These are phyloP conservation scores for Paragyromitra xinjiangensis DNA, from an alignment of 495 filamentous ascomycete species.

Conservation along the genomic window DNA sequence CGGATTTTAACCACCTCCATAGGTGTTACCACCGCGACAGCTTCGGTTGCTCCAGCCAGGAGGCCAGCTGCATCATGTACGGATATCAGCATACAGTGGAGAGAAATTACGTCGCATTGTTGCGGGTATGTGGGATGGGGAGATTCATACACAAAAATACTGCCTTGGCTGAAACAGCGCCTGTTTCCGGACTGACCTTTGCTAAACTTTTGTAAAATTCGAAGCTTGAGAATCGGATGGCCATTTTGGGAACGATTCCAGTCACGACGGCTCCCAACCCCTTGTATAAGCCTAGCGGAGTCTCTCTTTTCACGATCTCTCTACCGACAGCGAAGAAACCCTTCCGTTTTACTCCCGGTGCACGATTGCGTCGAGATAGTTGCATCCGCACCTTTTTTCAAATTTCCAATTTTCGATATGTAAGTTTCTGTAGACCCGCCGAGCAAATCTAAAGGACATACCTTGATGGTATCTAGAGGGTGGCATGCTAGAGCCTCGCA, in stretches of 20 bases:
- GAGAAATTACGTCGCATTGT: background rate
- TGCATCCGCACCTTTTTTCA: conserved; percentile 95
- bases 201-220: conserved; percentile 82
- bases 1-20: conserved; percentile 99
- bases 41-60: conserved; percentile 91
- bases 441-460: background rate
- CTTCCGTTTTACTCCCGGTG: conserved; percentile 83
- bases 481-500: conserved; percentile 99
- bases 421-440: conserved; percentile 18
- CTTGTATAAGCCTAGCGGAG: conserved; percentile 92
- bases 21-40: conserved; percentile 92
- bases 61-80: conserved; percentile 72
- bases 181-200: conserved; percentile 63
- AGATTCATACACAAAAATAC: conserved; percentile 78
- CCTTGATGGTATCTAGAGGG: conserved; percentile 66
- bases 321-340: conserved; percentile 87
- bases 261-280: conserved; percentile 94
- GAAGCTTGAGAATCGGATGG: conserved; percentile 97
- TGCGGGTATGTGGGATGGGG: background rate
- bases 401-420: conserved; percentile 70
- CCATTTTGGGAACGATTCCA: conserved; percentile 99
- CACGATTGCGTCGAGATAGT: conserved; percentile 83
- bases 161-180: conserved; percentile 72
- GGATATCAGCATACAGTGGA: conserved; percentile 6
- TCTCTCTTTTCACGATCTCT: conserved; percentile 89